A percentile compares a stretch with the other conserved stretches of the same genome.
phyloP scores from a whole-genome alignment of 2,329 filamentous ascomycete genomes.

The Neofusicoccum ribis region DNA sequence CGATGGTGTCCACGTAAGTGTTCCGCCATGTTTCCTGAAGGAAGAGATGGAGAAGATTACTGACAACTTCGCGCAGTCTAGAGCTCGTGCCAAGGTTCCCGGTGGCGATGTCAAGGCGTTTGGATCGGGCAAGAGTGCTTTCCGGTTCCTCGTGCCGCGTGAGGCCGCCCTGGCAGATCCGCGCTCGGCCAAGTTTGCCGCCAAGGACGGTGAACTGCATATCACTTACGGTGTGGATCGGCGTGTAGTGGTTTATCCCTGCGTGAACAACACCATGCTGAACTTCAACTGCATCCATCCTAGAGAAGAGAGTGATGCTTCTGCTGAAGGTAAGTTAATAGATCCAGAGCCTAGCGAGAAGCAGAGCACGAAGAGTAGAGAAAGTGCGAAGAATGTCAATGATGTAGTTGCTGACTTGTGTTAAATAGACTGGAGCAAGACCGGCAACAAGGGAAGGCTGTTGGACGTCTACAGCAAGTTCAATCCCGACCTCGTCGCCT shows the following conservation, averaged over 20 bases:
- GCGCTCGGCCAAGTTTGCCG: conserved; percentile 40
- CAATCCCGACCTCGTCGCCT: conserved; percentile 34
- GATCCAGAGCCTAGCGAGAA: too few relatives aligned
- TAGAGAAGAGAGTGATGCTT: conserved; percentile 24
- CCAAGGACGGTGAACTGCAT: conserved; percentile 42
- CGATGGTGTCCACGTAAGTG: conserved; percentile 53
- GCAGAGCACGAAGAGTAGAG: not conserved
- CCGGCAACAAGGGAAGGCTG: conserved; percentile 39
- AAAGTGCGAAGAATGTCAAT: not conserved
- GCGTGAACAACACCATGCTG: conserved; percentile 46
- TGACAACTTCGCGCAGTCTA: conserved; percentile 29
- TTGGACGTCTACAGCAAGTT: conserved; percentile 43
- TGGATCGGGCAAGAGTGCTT: conserved; percentile 57
- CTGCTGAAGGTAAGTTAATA: not conserved
- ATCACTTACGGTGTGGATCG: conserved; percentile 48
- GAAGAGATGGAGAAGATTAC: not conserved
- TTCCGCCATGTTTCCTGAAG: not conserved
- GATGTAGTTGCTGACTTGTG: not conserved
- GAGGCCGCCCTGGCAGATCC: conserved; percentile 45
- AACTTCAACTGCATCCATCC: conserved; percentile 50
- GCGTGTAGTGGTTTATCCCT: conserved; percentile 51
- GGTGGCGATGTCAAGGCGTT: conserved; percentile 40
- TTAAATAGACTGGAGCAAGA: conserved; percentile 36
- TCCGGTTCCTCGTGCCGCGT: conserved; percentile 56
- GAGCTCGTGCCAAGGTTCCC: conserved; percentile 30